Evolutionary conservation across 352 stramenopile species (phyloP).

Genomic region (Peronospora belbahrii): DNA sequence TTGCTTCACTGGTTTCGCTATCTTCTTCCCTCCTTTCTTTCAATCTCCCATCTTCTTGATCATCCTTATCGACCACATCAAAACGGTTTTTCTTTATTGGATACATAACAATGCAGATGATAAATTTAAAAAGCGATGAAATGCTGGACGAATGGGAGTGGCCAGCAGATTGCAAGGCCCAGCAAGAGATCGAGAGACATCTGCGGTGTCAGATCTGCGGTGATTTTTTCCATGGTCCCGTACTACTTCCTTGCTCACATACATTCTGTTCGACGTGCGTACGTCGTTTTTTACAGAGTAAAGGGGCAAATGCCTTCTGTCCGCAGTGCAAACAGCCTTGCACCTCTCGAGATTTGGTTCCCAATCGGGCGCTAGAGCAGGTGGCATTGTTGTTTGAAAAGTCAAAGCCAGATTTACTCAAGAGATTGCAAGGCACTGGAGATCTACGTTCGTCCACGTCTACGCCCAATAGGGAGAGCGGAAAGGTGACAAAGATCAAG

Average conservation of each 20-base stretch:
- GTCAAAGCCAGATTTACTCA: slow-evolving; percentile 62
- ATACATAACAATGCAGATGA: slow-evolving; percentile 11
- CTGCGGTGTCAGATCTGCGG: slow-evolving; percentile 80
- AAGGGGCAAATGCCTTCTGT: slow-evolving; percentile 62
- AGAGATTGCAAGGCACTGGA: slow-evolving; percentile 20
- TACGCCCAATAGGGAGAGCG: slow-evolving; percentile 19
- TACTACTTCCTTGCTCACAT: slow-evolving; percentile 71
- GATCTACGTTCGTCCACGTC: slow-evolving; percentile 9
- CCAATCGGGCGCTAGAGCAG: slow-evolving; percentile 70
- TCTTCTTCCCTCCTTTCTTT: background rate
- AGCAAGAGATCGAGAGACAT: slow-evolving; percentile 65
- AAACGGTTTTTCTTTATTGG: background rate
- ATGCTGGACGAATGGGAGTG: slow-evolving; percentile 72
- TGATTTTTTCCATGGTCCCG: slow-evolving; percentile 75
- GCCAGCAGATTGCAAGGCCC: slow-evolving; percentile 43
- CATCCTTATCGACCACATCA: background rate
- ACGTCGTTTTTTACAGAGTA: slow-evolving; percentile 66
- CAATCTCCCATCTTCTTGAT: no score
- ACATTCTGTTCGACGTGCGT: slow-evolving; percentile 83
- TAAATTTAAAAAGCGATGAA: slow-evolving; percentile 10
- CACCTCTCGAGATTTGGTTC: slow-evolving; percentile 42
- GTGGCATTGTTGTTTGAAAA: slow-evolving; percentile 58
- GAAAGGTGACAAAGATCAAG: slow-evolving; percentile 14
- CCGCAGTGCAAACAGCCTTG: slow-evolving; percentile 75
- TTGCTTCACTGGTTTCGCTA: background rate